Evolutionary conservation across 768 basidiomycete species (phyloP), one percentile per base, ranked within the genome.

Genomic region (Mycena albidolilacea): DNA sequence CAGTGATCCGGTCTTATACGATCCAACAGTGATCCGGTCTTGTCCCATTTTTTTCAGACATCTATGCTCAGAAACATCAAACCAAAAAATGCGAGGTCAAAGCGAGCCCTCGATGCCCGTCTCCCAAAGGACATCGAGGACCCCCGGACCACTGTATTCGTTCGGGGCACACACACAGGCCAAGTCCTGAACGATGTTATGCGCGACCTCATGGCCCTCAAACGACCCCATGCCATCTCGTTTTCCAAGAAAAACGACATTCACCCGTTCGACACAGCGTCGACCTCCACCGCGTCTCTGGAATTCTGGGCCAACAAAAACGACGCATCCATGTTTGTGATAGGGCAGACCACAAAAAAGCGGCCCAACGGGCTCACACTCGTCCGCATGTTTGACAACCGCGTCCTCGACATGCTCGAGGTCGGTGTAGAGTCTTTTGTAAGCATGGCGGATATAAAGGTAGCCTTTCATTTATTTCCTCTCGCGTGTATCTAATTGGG

Each of bases 281-380:
- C 91, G 5, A 79, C 77, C 30, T 84, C 84, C 60, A 77, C 79
- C 61, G 81, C 85, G 1, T 95, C 96, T 1, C 86, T 99, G 41
- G 95, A 95, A 76, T 99, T 99, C 81, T 99, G 97, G 95, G 87
- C 93, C 0, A 79, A 85, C 14, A 99, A 99, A 84, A 99, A 99
- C 83, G 98, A 99, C 77, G 96, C 97, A 3, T 92, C 92, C 2
- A 85, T 99, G 79, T 98, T 98, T 79, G 83, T 97, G 14, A 84
- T 98, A 43, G 98, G 96, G 1, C 93, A 97, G 78, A 95, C 93
- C 78, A 95, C 92, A 37, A 99, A 99, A 84, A 99, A 99, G 80
- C 86, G 97, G 64, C 98, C 97, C 9, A 88, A 98, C 77, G 92
- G 94, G 35, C 82, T 99, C 73, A 91, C 93, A 0, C 90, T 98